phyloP scores from a whole-genome alignment of 352 stramenopile species.

The Phytophthora lateralis region DNA sequence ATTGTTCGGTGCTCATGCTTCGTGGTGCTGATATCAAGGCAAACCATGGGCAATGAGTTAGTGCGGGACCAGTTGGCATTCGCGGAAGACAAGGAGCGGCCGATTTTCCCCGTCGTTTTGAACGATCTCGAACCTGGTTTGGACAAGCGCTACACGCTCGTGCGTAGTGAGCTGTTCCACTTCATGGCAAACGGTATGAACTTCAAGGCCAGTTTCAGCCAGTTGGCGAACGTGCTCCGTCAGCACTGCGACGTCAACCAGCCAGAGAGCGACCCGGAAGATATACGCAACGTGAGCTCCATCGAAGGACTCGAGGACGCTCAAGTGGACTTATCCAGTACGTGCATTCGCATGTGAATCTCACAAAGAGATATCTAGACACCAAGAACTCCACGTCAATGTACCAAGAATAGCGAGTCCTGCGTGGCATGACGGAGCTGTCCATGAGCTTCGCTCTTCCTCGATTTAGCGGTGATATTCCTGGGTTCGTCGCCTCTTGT shows the following conservation, averaged over 20 bases:
- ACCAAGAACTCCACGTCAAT: background rate
- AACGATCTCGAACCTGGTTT: conserved; percentile 66
- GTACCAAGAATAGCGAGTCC: conserved; percentile 9
- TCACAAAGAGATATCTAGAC: background rate
- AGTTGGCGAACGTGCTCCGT: background rate
- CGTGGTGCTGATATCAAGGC: conserved; percentile 65
- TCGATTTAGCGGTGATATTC: conserved; percentile 30
- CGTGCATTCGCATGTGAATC: conserved; percentile 11
- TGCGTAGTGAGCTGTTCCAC: conserved; percentile 72
- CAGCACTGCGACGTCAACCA: background rate
- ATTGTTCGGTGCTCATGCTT: conserved; percentile 75
- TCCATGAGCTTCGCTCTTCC: background rate
- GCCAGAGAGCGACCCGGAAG: conserved; percentile 10
- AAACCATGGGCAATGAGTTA: conserved; percentile 63
- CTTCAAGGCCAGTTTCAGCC: conserved; percentile 59
- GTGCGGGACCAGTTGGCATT: conserved; percentile 79
- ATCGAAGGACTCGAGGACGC: conserved; percentile 20
- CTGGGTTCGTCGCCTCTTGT: conserved; percentile 12
- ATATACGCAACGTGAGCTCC: conserved; percentile 19
- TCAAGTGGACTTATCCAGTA: conserved; percentile 10
- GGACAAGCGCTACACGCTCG: conserved; percentile 76
- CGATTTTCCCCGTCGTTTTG: conserved; percentile 77
- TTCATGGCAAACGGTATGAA: conserved; percentile 58
- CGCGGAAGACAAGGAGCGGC: conserved; percentile 73
- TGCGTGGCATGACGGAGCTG: background rate